phyloP scores from a whole-genome alignment of 2,329 filamentous ascomycete genomes.

The Trichoderma sp. region DNA sequence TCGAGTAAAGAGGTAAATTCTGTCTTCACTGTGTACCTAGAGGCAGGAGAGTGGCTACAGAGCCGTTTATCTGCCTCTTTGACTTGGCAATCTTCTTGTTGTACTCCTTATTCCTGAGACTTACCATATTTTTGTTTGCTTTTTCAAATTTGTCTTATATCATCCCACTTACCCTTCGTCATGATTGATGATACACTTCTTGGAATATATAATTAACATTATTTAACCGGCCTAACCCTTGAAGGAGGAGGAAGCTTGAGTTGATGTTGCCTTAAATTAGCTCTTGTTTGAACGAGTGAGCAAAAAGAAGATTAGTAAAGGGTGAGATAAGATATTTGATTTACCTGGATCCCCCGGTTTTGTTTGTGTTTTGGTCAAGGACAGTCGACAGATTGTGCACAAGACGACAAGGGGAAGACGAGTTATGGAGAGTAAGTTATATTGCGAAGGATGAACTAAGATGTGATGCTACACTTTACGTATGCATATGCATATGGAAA shows the following conservation, averaged over 20 bases:
- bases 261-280: not conserved
- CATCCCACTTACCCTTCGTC: too few relatives aligned
- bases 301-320: not conserved
- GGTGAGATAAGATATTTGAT: too few relatives aligned
- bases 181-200: too few relatives aligned
- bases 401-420: not conserved
- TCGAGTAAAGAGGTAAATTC: not conserved
- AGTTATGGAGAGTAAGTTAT: not conserved
- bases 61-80: not conserved
- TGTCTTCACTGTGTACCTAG: not conserved
- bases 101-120: not conserved
- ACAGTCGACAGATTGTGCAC: not conserved
- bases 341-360: not conserved
- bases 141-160: not conserved
- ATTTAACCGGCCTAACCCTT: not conserved
- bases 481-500: not conserved
- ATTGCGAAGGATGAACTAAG: not conserved
- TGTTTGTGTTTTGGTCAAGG: not conserved
- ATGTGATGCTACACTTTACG: not conserved
- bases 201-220: too few relatives aligned
- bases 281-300: not conserved
- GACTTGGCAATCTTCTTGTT: accelerated
- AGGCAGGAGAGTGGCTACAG: not conserved
- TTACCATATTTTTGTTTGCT: not conserved
- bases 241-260: not conserved